A percentile compares a stretch with the other conserved stretches of the same genome.
Conservation (phyloP, 768 basidiomycete genomes). For the Saitozyma sp. region DNA sequence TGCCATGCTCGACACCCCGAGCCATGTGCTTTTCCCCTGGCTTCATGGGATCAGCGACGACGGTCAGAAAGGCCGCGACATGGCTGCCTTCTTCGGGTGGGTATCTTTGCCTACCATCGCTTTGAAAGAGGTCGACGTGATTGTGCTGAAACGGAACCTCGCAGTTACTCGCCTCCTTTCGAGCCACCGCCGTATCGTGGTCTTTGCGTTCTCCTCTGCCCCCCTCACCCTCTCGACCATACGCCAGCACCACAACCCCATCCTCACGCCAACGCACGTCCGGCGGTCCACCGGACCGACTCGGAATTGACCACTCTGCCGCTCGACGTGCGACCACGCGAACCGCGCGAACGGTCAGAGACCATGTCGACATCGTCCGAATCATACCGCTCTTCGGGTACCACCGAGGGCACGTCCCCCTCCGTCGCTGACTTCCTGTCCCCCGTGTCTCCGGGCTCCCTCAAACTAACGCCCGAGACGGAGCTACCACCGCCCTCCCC, state of each 20-base stretch:
- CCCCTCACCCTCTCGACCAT: slow-evolving; percentile 37
- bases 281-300: not conserved
- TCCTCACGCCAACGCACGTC: too few species aligned
- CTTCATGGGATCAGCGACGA: slow-evolving; percentile 51
- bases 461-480: not conserved
- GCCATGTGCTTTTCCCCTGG: slow-evolving; percentile 50
- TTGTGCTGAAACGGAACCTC: slow-evolving; percentile 3
- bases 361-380: slow-evolving; percentile 44
- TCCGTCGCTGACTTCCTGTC: slow-evolving; percentile 31
- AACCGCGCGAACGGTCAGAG: slow-evolving; percentile 36
- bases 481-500: not conserved
- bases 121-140: not conserved
- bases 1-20: slow-evolving; percentile 42
- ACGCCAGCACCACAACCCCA: too few species aligned
- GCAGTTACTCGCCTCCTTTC: slow-evolving; percentile 39
- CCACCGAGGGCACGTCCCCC: slow-evolving; percentile 37
- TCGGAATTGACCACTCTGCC: not conserved
- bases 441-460: not conserved
- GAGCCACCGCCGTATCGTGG: slow-evolving; percentile 50
- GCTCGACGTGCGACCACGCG: slow-evolving; percentile 1
- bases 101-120: slow-evolving; percentile 2
- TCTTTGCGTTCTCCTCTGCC: slow-evolving; percentile 39
- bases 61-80: slow-evolving; percentile 36
- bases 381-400: slow-evolving; percentile 33
- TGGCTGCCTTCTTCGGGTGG: slow-evolving; percentile 51